phyloP scores from a whole-genome alignment of 306 rosid genomes.

The Gynostemma pentaphyllum region DNA sequence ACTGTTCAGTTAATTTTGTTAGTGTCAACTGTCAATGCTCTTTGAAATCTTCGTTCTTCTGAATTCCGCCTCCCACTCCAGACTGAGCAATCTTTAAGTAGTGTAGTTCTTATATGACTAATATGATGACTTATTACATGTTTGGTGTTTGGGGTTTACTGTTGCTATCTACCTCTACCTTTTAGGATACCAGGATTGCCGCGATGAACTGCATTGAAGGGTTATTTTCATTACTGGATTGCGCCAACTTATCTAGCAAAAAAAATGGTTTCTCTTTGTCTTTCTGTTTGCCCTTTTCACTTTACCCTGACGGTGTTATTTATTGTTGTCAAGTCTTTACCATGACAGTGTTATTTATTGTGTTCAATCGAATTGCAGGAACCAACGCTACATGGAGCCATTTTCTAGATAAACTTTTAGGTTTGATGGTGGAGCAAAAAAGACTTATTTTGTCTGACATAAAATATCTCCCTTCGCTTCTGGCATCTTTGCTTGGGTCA shows the following conservation, averaged over 20 bases:
- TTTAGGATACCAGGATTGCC: constrained; percentile 52
- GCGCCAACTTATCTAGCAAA: constrained; percentile 48
- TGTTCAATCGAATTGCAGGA: constrained; percentile 35
- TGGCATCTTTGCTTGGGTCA: constrained; percentile 53
- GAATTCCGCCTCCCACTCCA: not conserved
- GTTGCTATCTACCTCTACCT: constrained; percentile 1
- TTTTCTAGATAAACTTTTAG: constrained; percentile 56
- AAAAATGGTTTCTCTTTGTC: constrained; percentile 49
- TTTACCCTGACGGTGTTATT: not conserved
- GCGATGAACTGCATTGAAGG: constrained; percentile 65
- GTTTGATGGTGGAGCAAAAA: constrained; percentile 52
- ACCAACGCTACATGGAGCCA: constrained; percentile 46
- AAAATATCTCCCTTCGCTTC: constrained; percentile 61
- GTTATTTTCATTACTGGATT: constrained; percentile 44
- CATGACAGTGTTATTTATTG: constrained; percentile 12
- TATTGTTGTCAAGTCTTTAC: no score
- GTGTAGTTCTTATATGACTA: not conserved
- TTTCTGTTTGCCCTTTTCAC: not conserved
- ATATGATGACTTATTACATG: not conserved
- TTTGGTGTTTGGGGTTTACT: not conserved
- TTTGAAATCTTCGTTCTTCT: not conserved
- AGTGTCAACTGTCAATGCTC: not conserved
- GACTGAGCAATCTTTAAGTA: not conserved
- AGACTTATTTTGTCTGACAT: constrained; percentile 62
- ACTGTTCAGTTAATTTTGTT: not conserved